These are phyloP conservation scores for Volvox africanus DNA, from an alignment of 139 green algal genomes.

Conservation along the genomic window DNA sequence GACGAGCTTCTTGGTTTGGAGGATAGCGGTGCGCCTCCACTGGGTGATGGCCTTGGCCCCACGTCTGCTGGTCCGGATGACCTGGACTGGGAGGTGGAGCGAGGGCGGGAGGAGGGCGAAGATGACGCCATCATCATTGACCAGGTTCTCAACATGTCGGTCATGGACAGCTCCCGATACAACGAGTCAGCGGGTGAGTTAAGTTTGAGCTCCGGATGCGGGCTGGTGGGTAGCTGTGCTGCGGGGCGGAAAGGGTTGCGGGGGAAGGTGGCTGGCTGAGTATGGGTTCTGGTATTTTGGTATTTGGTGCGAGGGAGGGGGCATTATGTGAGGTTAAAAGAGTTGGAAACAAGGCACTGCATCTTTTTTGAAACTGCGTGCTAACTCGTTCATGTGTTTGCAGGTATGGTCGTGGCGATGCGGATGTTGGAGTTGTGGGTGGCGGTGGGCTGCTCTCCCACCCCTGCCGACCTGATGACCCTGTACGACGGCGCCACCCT, in stretches of 20 bases:
- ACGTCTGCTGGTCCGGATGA: neutral
- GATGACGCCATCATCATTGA: constrained; percentile 13
- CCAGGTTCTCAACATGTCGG: constrained; percentile 14
- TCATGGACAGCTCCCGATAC: neutral
- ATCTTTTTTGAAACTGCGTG: neutral
- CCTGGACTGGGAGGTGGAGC: constrained; percentile 14
- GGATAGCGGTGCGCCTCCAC: constrained; percentile 1
- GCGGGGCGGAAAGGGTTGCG: neutral
- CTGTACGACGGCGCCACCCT: constrained; percentile 7
- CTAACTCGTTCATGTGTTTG: too few species aligned
- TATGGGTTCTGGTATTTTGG: neutral
- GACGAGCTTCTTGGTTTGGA: neutral
- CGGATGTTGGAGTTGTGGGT: constrained; percentile 25
- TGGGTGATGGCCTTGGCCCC: constrained; percentile 9
- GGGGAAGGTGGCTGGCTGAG: neutral
- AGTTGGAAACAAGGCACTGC: neutral
- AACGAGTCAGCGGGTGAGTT: neutral
- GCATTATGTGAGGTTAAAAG: neutral
- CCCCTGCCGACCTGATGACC: constrained; percentile 3
- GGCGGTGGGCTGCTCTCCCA: neutral
- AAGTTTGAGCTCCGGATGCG: neutral
- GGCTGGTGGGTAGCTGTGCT: neutral
- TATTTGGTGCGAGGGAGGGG: neutral
- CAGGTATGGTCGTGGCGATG: constrained; percentile 30
- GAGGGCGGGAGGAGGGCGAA: neutral